phyloP scores from a whole-genome alignment of 768 basidiomycete species.

The Punctularia strigosozonata region DNA sequence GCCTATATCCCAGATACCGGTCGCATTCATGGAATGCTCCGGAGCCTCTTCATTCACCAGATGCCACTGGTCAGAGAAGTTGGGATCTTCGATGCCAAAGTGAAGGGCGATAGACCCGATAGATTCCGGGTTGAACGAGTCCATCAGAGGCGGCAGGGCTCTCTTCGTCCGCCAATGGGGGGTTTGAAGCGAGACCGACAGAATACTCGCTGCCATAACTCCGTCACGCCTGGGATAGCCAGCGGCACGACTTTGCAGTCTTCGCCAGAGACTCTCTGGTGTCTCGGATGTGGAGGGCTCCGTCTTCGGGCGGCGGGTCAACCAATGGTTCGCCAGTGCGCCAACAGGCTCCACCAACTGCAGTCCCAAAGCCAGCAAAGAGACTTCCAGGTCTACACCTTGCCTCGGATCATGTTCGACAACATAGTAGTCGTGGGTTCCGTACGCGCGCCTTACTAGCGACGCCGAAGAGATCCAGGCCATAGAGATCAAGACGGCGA shows the following conservation, averaged over 20 bases:
- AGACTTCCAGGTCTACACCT: conserved; percentile 45
- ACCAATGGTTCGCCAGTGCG: conserved; percentile 72
- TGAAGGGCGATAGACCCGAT: conserved; percentile 35
- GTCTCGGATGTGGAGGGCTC: conserved; percentile 19
- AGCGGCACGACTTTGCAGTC: conserved; percentile 23
- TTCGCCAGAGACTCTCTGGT: conserved; percentile 31
- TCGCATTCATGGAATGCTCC: conserved; percentile 87
- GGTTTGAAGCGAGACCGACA: conserved; percentile 42
- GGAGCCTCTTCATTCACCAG: conserved; percentile 78
- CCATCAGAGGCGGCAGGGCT: conserved; percentile 47
- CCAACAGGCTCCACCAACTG: conserved; percentile 86
- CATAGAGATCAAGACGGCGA: too few species aligned
- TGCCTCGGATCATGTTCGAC: conserved; percentile 48
- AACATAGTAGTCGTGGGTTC: conserved; percentile 74
- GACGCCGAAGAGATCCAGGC: too few species aligned
- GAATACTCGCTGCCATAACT: conserved; percentile 15
- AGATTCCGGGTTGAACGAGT: conserved; percentile 22
- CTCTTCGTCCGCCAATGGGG: conserved; percentile 61
- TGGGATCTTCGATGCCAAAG: conserved; percentile 69
- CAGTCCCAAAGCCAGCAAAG: conserved; percentile 51
- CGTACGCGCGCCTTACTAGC: conserved; percentile 42
- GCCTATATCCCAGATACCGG: conserved; percentile 83
- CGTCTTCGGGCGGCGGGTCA: conserved; percentile 52
- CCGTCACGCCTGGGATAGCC: too few species aligned
- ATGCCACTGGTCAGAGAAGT: conserved; percentile 88